Evolutionary conservation across 768 basidiomycete genomes (phyloP).

Genomic region (Cyclocybe aegerita): DNA sequence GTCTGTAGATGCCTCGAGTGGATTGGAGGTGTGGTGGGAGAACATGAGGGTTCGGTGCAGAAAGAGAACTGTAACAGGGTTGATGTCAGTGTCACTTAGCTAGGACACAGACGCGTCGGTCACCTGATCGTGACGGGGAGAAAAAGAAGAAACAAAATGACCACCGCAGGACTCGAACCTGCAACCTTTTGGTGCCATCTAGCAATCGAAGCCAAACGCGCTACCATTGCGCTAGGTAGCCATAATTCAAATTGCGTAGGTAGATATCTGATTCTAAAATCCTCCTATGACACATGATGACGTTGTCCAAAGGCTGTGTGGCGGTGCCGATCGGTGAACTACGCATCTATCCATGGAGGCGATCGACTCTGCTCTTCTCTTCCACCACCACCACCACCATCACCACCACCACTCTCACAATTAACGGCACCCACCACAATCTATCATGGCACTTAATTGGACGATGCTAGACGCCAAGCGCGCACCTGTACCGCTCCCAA

Average conservation of each 20-base stretch:
- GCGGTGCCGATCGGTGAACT: neutral
- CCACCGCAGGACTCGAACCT: conserved; percentile 96
- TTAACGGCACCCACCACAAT: neutral
- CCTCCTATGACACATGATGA: neutral
- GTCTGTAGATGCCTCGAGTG: conserved; percentile 24
- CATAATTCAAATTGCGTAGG: conserved; percentile 21
- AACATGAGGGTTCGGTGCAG: conserved; percentile 12
- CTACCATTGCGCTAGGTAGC: conserved; percentile 93
- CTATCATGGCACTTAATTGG: conserved; percentile 78
- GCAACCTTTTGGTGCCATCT: conserved; percentile 86
- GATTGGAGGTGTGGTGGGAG: conserved; percentile 33
- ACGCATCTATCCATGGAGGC: neutral
- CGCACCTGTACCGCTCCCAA: conserved; percentile 60
- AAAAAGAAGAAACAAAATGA: conserved; percentile 40
- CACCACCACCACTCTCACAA: neutral
- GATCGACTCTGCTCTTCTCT: neutral
- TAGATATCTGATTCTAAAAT: neutral
- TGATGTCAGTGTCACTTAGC: neutral
- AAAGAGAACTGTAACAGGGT: neutral
- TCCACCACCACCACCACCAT: conserved; percentile 12
- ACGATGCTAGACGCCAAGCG: conserved; percentile 60
- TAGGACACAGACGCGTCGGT: conserved; percentile 13
- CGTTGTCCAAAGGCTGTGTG: no score
- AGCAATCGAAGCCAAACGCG: conserved; percentile 92
- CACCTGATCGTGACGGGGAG: conserved; percentile 11